Evolutionary conservation across 768 basidiomycete genomes (phyloP).

Genomic region (Lactarius trivialis): DNA sequence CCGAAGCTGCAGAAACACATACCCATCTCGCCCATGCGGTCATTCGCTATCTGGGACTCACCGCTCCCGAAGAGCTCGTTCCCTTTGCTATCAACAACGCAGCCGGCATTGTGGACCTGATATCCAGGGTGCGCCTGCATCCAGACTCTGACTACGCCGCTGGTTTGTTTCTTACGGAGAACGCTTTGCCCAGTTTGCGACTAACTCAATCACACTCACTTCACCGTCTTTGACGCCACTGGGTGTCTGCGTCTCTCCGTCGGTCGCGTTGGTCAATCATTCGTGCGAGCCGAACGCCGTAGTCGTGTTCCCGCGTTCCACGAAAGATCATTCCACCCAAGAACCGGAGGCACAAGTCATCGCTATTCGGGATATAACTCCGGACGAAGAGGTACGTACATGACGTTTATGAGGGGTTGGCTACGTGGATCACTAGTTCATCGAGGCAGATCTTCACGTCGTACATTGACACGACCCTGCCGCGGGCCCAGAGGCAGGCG

Average conservation of each 20-base stretch:
- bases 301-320: constrained; percentile 75
- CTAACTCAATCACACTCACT: constrained; percentile 86
- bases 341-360: constrained; percentile 70
- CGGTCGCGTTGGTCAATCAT: constrained; percentile 79
- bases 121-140: constrained; percentile 54
- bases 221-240: constrained; percentile 71
- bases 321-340: constrained; percentile 29
- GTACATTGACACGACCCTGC: constrained; percentile 81
- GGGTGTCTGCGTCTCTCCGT: constrained; percentile 78
- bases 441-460: constrained; percentile 60
- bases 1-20: constrained; percentile 47
- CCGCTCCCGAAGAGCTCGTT: constrained; percentile 51
- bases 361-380: constrained; percentile 54
- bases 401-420: neutral
- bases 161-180: neutral
- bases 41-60: constrained; percentile 60
- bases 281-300: constrained; percentile 85
- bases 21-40: constrained; percentile 69
- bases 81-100: constrained; percentile 51
- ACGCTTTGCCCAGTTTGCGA: constrained; percentile 57
- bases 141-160: no score
- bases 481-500: constrained; percentile 45
- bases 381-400: constrained; percentile 62
- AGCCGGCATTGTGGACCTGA: constrained; percentile 59
- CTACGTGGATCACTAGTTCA: neutral